phyloP scores from a whole-genome alignment of 2,329 filamentous ascomycete species.

The Emergomyces orientalis region DNA sequence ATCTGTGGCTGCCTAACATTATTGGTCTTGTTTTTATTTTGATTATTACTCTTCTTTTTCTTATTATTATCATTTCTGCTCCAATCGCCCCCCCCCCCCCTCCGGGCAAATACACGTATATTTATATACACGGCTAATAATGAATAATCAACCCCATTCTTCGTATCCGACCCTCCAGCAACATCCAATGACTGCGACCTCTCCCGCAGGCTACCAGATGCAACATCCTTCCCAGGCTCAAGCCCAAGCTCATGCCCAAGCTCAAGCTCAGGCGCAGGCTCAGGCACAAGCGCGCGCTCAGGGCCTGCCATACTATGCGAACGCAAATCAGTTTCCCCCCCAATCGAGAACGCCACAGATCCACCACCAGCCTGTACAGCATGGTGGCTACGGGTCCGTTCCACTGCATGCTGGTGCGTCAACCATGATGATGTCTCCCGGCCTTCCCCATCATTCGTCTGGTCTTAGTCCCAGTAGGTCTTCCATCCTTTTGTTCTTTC shows the following conservation, averaged over 20 bases:
- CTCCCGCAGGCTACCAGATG: slow-evolving; percentile 11
- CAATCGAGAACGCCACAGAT: slow-evolving; percentile 11
- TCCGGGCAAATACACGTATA: not conserved
- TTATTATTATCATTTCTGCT: too few relatives aligned
- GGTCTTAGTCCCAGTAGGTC: slow-evolving; percentile 14
- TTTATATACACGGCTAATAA: not conserved
- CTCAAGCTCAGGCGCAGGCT: slow-evolving; percentile 6
- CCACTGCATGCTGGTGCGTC: slow-evolving; percentile 11
- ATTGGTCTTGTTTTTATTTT: not conserved
- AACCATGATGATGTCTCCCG: slow-evolving; percentile 16
- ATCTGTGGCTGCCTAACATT: not conserved
- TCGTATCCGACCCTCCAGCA: slow-evolving; percentile 17
- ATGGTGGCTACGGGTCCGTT: slow-evolving; percentile 11
- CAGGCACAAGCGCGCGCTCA: slow-evolving; percentile 10
- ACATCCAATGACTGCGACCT: slow-evolving; percentile 9
- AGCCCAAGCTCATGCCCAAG: not conserved
- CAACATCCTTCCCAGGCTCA: slow-evolving; percentile 7
- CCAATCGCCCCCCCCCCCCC: too few relatives aligned
- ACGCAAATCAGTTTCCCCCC: slow-evolving; percentile 11
- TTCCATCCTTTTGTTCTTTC: not conserved
- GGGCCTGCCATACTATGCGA: slow-evolving; percentile 11
- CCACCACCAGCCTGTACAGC: slow-evolving; percentile 12
- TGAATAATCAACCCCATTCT: slow-evolving; percentile 15
- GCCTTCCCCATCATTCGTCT: slow-evolving; percentile 12
- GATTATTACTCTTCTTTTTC: not conserved